Percentiles rank a stretch among this genome's conserved stretches.
These are phyloP conservation scores for Psilocybe subaeruginosa DNA, from an alignment of 768 basidiomycete species.

Conservation along the genomic window DNA sequence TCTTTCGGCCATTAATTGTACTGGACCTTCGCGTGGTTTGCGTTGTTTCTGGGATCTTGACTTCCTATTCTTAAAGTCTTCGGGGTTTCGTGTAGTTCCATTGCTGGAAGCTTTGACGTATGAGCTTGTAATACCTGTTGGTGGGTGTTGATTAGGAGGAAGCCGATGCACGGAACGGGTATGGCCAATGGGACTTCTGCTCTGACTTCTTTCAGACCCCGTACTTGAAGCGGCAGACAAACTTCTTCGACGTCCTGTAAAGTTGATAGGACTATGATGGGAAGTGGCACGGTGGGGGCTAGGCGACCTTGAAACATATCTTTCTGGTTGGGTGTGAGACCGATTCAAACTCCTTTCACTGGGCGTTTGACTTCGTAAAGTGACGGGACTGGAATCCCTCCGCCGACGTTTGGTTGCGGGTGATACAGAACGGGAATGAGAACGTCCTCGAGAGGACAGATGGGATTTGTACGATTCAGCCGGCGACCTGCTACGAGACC, in stretches of 20 bases:
- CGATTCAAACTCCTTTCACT: slow-evolving; percentile 45
- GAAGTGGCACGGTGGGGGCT: slow-evolving; percentile 45
- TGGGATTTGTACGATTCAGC: slow-evolving; percentile 67
- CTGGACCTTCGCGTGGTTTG: slow-evolving; percentile 11
- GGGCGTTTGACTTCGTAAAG: slow-evolving; percentile 50
- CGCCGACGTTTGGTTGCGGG: slow-evolving; percentile 60
- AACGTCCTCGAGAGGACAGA: slow-evolving; percentile 66
- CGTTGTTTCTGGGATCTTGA: slow-evolving; percentile 39
- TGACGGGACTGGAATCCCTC: slow-evolving; percentile 51
- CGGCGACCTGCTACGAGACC: slow-evolving; percentile 65
- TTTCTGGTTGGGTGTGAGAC: slow-evolving; percentile 23
- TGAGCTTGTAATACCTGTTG: slow-evolving; percentile 41
- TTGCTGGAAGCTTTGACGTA: slow-evolving; percentile 33
- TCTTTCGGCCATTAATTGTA: background rate
- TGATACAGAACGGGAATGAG: slow-evolving; percentile 62
- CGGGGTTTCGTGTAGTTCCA: slow-evolving; percentile 22
- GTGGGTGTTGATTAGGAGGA: slow-evolving; percentile 37
- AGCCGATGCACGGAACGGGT: slow-evolving; percentile 66
- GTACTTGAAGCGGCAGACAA: slow-evolving; percentile 56
- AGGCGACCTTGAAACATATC: slow-evolving; percentile 41
- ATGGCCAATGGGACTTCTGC: slow-evolving; percentile 54
- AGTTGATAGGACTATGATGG: slow-evolving; percentile 38
- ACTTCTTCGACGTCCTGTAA: slow-evolving; percentile 46
- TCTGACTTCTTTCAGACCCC: slow-evolving; percentile 60
- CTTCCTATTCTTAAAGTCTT: slow-evolving; percentile 21